Evolutionary conservation across 345 rosid genomes (phyloP), one percentile per base, ranked within the genome.

Genomic region (Ceriops decandra): DNA sequence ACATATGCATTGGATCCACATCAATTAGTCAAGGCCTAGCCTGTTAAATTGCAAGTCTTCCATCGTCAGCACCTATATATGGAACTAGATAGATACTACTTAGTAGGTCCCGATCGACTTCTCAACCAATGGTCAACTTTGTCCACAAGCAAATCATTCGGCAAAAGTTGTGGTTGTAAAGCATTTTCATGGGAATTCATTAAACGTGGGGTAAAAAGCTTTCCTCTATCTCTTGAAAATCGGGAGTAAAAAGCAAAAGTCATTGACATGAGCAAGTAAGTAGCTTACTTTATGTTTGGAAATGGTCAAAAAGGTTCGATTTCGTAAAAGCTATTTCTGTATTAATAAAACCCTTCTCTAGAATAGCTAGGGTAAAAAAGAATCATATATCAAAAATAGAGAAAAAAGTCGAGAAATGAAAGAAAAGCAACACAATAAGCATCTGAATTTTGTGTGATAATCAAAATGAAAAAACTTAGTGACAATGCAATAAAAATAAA

Each of bases 251-350:
- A 35, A 71, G 57, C 20, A 60, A 68, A 38, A 68, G 68, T 60
- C 79, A 75, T 49, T 42, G 72, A 68, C 26, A 31, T 70, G 78
- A 76, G 76, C 77, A 74, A 78, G 76, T 62, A 60, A 78, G 76
- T 62, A 60, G 71, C 69, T 61, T 64, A 51, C 76, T 83, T 79
- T 74, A 69, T 47, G 57, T 73, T 73, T 70, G 62, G 31, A 66
- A 84, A 56, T 77, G 74, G 88, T 85, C 88, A 82, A 82, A 80
- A 85, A 72, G 86, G 57, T 80, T 60, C 84, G 74, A 80, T 82
- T 79, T 76, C 83, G 86, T 71, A 70, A 72, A 85, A 82, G 76
- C 30, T 2, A 9, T 27, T 56, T 63, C 79, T 75, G 81, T 79
- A 66, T 70, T 67, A 66, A 76, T 68, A 76, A 69, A 69, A 32